A percentile compares a stretch with the other conserved stretches of the same genome.
phyloP scores from a whole-genome alignment of 192 early-diverging fungal genomes.

The Martensiomyces pterosporus region DNA sequence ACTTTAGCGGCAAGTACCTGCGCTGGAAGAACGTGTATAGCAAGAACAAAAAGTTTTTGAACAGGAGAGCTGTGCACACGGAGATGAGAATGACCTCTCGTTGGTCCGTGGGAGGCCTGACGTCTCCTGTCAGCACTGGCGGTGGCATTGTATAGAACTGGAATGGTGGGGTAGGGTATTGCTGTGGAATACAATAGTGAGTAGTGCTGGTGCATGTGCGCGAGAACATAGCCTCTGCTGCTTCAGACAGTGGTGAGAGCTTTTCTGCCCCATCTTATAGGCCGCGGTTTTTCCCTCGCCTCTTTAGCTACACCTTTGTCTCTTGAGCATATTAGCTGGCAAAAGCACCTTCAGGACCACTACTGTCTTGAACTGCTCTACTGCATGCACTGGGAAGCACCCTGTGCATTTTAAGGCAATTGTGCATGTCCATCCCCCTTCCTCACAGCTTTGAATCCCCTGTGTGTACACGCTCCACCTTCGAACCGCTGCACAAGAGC shows the following conservation, averaged over 20 bases:
- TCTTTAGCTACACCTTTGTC: background rate
- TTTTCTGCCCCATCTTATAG: background rate
- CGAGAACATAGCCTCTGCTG: background rate
- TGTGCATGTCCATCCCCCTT: too few relatives aligned
- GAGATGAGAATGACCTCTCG: background rate
- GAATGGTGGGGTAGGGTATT: background rate
- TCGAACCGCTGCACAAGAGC: too few relatives aligned
- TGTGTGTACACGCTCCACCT: too few relatives aligned
- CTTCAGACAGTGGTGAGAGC: background rate
- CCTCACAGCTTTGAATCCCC: too few relatives aligned
- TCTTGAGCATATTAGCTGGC: background rate
- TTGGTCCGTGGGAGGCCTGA: too few relatives aligned
- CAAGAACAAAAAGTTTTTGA: constrained; percentile 17
- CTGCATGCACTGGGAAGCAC: too few relatives aligned
- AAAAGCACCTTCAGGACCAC: too few relatives aligned
- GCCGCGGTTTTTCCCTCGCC: background rate
- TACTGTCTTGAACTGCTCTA: too few relatives aligned
- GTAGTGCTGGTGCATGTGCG: background rate
- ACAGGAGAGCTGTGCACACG: background rate
- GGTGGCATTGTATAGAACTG: background rate
- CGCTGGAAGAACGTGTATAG: constrained; percentile 30
- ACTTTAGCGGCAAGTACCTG: constrained; percentile 29
- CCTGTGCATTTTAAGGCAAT: too few relatives aligned
- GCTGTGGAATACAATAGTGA: background rate
- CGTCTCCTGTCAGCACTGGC: too few relatives aligned